Evolutionary conservation across 129 eudicot genomes (phyloP), one percentile per base, ranked within the genome.

Genomic region (Helichrysum umbraculigerum): DNA sequence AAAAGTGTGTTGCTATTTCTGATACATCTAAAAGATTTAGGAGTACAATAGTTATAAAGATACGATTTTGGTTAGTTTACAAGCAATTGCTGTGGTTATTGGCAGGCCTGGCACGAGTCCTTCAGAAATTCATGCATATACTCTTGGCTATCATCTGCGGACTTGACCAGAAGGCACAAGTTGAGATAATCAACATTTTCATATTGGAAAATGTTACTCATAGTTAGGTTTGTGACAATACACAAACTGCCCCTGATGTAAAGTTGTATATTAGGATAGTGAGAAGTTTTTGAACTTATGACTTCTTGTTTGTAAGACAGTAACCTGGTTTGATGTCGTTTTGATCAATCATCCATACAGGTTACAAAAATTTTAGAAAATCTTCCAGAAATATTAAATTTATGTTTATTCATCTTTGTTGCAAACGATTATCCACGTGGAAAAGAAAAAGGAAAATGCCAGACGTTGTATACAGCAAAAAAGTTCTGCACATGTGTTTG

Each of bases 101-200:
- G 56, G 69, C 96, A 93, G 98, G 91, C 92, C 98, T 32, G 97
- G 97, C 19, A 90, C 98, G 15, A 84, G 97, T 83, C 97, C 98
- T 56, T 88, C 97, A 16, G 98, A 85, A 70, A 93, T 90, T 76
- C 85, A 77, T 71, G 96, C 92, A 7, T 90, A 85, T 84, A 90
- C 96, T 25, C 85, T 93, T 4, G 98, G 88, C 78, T 70, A 85
- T 77, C 98, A 90, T 86, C 44, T 90, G 74, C 84, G 63, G 71
- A 79, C 87, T 65, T 92, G 85, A 88, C 59, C 21, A 44, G 41
- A 72, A 11, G 68, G 63, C 14, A 34, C 54, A 20, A 30, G 30
- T 70, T 72, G n/a, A 41, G 63, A 67, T 7, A 21, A 11, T 79
- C 77, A 52, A 41, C 15, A 4, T 79, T 80, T 57, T 72, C 8